These are phyloP conservation scores for Lactarius tabidus DNA, from an alignment of 768 basidiomycete genomes.

Conservation along the genomic window DNA sequence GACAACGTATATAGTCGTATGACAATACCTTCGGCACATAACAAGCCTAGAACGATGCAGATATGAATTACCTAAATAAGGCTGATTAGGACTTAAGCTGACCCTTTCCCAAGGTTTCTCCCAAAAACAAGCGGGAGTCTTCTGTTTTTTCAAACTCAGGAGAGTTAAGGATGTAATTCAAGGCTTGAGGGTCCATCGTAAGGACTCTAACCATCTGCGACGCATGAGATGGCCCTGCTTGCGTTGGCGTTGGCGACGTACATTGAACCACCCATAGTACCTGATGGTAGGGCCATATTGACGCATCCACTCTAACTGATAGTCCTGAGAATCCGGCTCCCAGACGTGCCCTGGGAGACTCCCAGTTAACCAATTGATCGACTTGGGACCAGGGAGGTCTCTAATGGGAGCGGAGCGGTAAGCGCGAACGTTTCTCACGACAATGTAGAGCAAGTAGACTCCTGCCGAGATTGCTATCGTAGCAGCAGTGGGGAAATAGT, in stretches of 20 bases:
- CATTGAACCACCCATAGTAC: conserved; percentile 19
- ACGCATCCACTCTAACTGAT: conserved; percentile 11
- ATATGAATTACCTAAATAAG: not conserved
- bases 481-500: not conserved
- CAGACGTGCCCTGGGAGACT: conserved; percentile 4
- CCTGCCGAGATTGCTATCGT: not conserved
- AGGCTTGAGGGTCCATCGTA: conserved; percentile 14
- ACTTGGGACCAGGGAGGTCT: conserved; percentile 17
- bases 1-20: not conserved
- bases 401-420: conserved; percentile 7
- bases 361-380: conserved; percentile 17
- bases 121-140: not conserved
- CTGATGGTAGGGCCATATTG: conserved; percentile 14
- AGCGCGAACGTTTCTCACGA: not conserved
- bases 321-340: conserved; percentile 12
- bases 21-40: conserved; percentile 15
- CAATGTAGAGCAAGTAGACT: conserved; percentile 4
- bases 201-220: not conserved
- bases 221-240: not conserved
- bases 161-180: conserved; percentile 14
- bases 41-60: conserved; percentile 4
- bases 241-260: not conserved
- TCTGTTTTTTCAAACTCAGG: conserved; percentile 20
- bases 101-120: conserved; percentile 13
- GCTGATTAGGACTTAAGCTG: not conserved